Percentiles rank a stretch among this genome's conserved stretches.
Conservation (phyloP, 2,329 filamentous ascomycete species). For the Plectosphaerella sp. region DNA sequence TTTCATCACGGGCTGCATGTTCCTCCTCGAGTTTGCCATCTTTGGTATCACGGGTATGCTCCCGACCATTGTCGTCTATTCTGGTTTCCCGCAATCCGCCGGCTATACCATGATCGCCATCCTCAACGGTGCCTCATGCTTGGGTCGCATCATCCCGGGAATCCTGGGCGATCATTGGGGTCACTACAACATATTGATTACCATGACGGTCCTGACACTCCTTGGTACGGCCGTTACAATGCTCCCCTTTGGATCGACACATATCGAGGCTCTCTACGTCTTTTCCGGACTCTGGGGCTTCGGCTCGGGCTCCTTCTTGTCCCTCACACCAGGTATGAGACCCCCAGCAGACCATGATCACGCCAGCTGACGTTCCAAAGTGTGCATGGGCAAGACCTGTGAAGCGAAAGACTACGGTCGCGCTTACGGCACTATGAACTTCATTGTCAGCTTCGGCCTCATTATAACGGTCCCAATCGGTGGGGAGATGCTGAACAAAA, state of each 20-base stretch:
- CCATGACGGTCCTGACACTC: slow-evolving; percentile 6
- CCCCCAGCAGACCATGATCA: background rate
- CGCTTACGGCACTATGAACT: slow-evolving; percentile 34
- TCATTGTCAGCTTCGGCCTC: slow-evolving; percentile 37
- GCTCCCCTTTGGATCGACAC: slow-evolving; percentile 36
- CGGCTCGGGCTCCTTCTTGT: slow-evolving; percentile 42
- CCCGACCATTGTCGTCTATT: slow-evolving; percentile 35
- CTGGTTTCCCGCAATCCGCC: slow-evolving; percentile 27
- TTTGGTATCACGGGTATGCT: slow-evolving; percentile 41
- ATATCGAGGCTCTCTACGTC: slow-evolving; percentile 32
- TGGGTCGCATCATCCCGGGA: slow-evolving; percentile 39
- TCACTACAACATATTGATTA: slow-evolving; percentile 38
- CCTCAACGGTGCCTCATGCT: slow-evolving; percentile 34
- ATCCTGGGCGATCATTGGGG: slow-evolving; percentile 35
- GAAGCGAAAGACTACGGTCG: slow-evolving; percentile 36
- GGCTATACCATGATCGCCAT: slow-evolving; percentile 40
- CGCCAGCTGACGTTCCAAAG: slow-evolving; percentile 13
- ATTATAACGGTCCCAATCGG: slow-evolving; percentile 40
- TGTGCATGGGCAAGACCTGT: slow-evolving; percentile 42
- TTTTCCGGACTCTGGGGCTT: slow-evolving; percentile 43
- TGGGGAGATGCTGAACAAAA: slow-evolving; percentile 36
- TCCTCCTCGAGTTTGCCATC: slow-evolving; percentile 42
- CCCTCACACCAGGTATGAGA: slow-evolving; percentile 25
- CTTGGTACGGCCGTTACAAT: slow-evolving; percentile 36
- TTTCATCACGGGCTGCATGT: slow-evolving; percentile 35